Evolutionary conservation across 2,329 filamentous ascomycete species (phyloP), one percentile per base, ranked within the genome.

Genomic region (Fusarium robinianum): DNA sequence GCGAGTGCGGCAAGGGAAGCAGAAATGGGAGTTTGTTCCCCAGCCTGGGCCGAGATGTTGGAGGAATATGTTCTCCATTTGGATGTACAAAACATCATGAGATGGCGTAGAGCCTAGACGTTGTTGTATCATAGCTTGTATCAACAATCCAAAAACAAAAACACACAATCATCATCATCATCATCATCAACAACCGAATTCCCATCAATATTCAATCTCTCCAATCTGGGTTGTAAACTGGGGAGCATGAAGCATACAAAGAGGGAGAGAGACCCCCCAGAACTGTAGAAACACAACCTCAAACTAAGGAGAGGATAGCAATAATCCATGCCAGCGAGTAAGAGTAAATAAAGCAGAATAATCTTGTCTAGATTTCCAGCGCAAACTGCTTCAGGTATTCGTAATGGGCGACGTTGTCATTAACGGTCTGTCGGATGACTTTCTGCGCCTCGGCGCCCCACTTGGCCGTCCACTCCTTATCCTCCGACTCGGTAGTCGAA

Each of bases 361-460:
- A 23, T 25, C 25, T 17, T 38, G 15, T 38, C 35, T 7, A 38
- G 26, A 58, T 36, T 15, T 40, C 33, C 43, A 62, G 46, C 17
- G 59, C 58, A 56, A 89, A 94, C 60, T 81, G 78, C 78, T 87
- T 91, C 67, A 94, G 71, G 64, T 91, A 90, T 68, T 92, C 86
- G 66, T 94, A 94, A 64, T 90, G 78, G 36, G 77, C 74, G 33
- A 88, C 72, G 61, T 90, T 91, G 40, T 79, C 83, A 49, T 88
- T 78, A 24, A 91, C 88, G 9, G 79, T 84, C 58, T 83, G 74
- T 48, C 83, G 75, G 62, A 94, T 92, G 32, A 84, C 66, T 64
- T 81, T 83, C 43, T 85, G 83, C 9, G 75, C 87, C 61, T 90
- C 78, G 32, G 83, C 77, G 22, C 88, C 88, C 60, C 80, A 94